Base-by-base conservation (phyloP, 305 asterid species). In the Fraxinus sp. region DNA sequence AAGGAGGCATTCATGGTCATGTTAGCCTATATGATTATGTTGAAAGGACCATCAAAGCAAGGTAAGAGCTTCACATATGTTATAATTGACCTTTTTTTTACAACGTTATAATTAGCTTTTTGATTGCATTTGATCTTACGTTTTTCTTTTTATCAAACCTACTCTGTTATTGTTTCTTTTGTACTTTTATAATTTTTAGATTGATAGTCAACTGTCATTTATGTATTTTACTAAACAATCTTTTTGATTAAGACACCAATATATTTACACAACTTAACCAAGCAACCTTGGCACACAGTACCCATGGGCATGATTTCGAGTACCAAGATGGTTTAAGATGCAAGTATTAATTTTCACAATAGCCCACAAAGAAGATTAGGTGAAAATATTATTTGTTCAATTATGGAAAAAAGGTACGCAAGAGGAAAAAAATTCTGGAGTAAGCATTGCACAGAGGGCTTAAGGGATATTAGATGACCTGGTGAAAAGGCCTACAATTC, bases 1-100 rank as follows among this genome's bases (percentile, higher is more conserved):
- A 90, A 76, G 99, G 98, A 81, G 99, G 99, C 83, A 86, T 96
- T 84, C 95, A 94, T 76, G 98, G 98, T 70, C 92, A 86, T 70
- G 64, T 91, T 84, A 91, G 93, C 88, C 88, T 96, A 20, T 92
- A 91, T 66, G 97, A 94, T 78, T 96, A 93, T 85, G 95, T 93
- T 76, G 98, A 96, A 84, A 88, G 88, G 64, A 92, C 90, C 76
- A 96, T 96, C 88, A 92, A 87, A 88, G 83, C 88, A 82, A 94
- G 99, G 99, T 96, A 88, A 89, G 75, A 64, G 75, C 86, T 74
- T 57, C 66, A 16, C 49, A 3, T 72, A 5, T 71, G 76, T 14
- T 32, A 72, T 72, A 72, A 7, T 33, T 30, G 20, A 36, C 46
- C 37, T 11, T 71, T 70, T 71, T 57, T 57, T 57, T 2, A 57